A percentile compares a stretch with the other conserved stretches of the same genome.
phyloP scores from a whole-genome alignment of 441 rosid species.

The Bocquillonia castaneifolia region DNA sequence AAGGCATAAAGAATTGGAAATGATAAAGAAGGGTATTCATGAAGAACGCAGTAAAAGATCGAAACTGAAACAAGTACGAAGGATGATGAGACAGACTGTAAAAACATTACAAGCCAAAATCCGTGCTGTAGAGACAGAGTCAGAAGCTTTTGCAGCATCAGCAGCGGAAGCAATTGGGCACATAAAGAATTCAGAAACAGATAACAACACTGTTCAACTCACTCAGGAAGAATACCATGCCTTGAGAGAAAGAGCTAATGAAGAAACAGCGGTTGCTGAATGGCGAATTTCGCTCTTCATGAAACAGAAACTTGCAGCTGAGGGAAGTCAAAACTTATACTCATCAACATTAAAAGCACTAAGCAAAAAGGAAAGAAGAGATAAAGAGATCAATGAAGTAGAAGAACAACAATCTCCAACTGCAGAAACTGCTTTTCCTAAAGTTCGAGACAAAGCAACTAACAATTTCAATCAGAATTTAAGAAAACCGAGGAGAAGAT shows the following conservation, averaged over 20 bases:
- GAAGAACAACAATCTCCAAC: slow-evolving; percentile 6
- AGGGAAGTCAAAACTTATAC: slow-evolving; percentile 31
- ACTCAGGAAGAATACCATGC: slow-evolving; percentile 35
- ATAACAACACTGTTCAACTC: slow-evolving; percentile 22
- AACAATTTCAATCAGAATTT: not conserved
- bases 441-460: slow-evolving; percentile 25
- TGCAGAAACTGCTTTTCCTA: slow-evolving; percentile 18
- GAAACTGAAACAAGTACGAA: slow-evolving; percentile 32
- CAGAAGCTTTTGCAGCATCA: slow-evolving; percentile 41
- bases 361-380: slow-evolving; percentile 10
- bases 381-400: not conserved
- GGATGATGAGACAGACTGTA: slow-evolving; percentile 42
- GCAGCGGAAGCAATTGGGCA: slow-evolving; percentile 30
- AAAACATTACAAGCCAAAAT: slow-evolving; percentile 32
- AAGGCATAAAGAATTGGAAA: slow-evolving; percentile 18
- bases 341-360: slow-evolving; percentile 27
- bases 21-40: slow-evolving; percentile 19
- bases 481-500: slow-evolving; percentile 12
- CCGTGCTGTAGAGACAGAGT: slow-evolving; percentile 36
- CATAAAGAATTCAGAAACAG: slow-evolving; percentile 23
- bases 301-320: slow-evolving; percentile 47
- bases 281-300: slow-evolving; percentile 42
- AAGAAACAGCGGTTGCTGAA: slow-evolving; percentile 38
- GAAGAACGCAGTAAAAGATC: slow-evolving; percentile 28
- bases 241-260: slow-evolving; percentile 35